A percentile compares a stretch with the other conserved stretches of the same genome.
Evolutionary conservation across 345 rosid genomes (phyloP).

Genomic region (Salix udensis): DNA sequence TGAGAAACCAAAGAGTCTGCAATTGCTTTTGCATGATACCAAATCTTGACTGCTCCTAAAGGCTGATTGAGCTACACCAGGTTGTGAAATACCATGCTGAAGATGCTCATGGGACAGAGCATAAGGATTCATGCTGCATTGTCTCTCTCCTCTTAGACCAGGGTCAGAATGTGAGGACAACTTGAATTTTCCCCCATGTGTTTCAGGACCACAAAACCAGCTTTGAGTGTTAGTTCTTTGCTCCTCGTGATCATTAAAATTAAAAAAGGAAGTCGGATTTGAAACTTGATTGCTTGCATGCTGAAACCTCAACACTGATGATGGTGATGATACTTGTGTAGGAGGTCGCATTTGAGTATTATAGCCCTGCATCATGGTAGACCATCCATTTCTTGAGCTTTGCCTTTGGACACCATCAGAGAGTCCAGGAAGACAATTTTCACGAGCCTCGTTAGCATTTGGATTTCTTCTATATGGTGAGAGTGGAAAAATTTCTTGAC

Average conservation of each 20-base stretch:
- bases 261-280: slow-evolving; percentile 10
- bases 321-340: slow-evolving; percentile 64
- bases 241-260: slow-evolving; percentile 23
- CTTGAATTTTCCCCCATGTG: slow-evolving; percentile 20
- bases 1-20: slow-evolving; percentile 93
- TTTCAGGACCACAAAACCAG: slow-evolving; percentile 16
- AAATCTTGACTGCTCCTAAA: slow-evolving; percentile 36
- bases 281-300: slow-evolving; percentile 33
- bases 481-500: slow-evolving; percentile 83
- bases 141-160: slow-evolving; percentile 13
- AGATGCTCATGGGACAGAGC: slow-evolving; percentile 22
- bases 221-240: slow-evolving; percentile 13
- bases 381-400: slow-evolving; percentile 54
- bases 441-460: slow-evolving; percentile 29
- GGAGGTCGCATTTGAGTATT: slow-evolving; percentile 34
- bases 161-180: slow-evolving; percentile 6
- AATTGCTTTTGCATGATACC: slow-evolving; percentile 58
- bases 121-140: slow-evolving; percentile 12
- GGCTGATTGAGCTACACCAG: slow-evolving; percentile 25
- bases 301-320: slow-evolving; percentile 68
- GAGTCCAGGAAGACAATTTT: slow-evolving; percentile 39
- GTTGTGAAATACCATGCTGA: slow-evolving; percentile 27
- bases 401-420: slow-evolving; percentile 36
- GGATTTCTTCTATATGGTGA: slow-evolving; percentile 35
- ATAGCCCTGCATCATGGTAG: slow-evolving; percentile 40